Evolutionary conservation across 805 yeast genomes (phyloP), one percentile per base, ranked within the genome.

Genomic region (Saccharomycopsis fodiens): DNA sequence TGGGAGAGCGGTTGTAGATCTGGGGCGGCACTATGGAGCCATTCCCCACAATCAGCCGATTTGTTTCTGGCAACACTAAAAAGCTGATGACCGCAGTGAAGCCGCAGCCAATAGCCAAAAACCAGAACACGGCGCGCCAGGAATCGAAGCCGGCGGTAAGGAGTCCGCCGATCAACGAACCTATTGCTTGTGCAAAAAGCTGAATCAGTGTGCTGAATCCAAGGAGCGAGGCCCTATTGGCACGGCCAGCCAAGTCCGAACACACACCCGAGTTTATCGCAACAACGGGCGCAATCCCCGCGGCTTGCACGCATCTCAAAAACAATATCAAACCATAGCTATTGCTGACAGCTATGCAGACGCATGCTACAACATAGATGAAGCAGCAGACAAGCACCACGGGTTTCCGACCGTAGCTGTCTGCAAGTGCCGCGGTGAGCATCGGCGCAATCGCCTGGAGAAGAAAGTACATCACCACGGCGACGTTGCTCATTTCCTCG

Each of bases 91-190:
- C 1, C 0, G 70, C 50, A 2, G 76, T 66, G 2, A 60, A 48
- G 3, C 81, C 81, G 25, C 82, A 74, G 7, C 82, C 77, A 22
- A 82, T 78, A 1, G 84, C 78, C 42, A 84, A 61, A 51, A 87
- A 84, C 78, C 86, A 78, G 55, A 84, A 83, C n/a, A 81, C 74
- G 0, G 87, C 76, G 54, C 89, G 69, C 95, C 96, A 87, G 16
- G 76, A 68, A 2, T 66, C 57, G 19, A 67, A 52, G 0, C 60
- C 64, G 6, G 72, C 72, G 47, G 67, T 85, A 58, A 75, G 55
- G 1, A 65, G 63, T 3, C 79, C 69, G 5, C 81, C 80, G 19
- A 86, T 64, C n/a, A 88, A 63, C 0, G 94, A 86, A 8, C 94
- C 91, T 51, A 86, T 68, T 2, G 86, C 87, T 55, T 80, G 82